These are phyloP conservation scores for Carex sylvatica DNA, from an alignment of 202 grass and related monocot genomes.

Conservation along the genomic window DNA sequence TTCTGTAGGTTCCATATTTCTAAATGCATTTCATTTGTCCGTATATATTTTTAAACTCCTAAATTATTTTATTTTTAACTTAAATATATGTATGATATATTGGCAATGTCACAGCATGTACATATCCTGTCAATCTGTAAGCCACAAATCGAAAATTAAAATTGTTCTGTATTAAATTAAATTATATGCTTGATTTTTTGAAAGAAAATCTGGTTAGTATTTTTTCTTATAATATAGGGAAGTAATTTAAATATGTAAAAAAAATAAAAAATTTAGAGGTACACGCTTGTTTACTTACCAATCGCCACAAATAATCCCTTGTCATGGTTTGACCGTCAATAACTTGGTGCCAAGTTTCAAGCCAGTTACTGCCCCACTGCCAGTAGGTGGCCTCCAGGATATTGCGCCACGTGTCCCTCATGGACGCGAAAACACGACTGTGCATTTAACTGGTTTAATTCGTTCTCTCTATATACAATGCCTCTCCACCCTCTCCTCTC, in stretches of 20 bases:
- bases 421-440: background rate
- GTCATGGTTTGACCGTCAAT: slow-evolving; percentile 4
- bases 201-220: background rate
- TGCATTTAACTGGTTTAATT: slow-evolving; percentile 1
- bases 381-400: slow-evolving; percentile 11
- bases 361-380: background rate
- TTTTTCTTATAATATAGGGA: background rate
- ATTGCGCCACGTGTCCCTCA: slow-evolving; percentile 11
- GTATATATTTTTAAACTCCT: background rate
- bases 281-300: background rate
- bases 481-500: background rate
- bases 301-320: background rate
- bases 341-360: background rate
- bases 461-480: background rate
- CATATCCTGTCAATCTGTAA: background rate
- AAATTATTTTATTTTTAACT: background rate
- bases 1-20: background rate
- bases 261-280: background rate
- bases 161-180: background rate
- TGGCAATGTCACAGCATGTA: background rate
- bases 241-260: background rate
- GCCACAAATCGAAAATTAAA: background rate
- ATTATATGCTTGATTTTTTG: background rate
- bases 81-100: background rate
- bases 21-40: background rate